phyloP scores from a whole-genome alignment of 257 asterid genomes.

The Solanum arcanum region DNA sequence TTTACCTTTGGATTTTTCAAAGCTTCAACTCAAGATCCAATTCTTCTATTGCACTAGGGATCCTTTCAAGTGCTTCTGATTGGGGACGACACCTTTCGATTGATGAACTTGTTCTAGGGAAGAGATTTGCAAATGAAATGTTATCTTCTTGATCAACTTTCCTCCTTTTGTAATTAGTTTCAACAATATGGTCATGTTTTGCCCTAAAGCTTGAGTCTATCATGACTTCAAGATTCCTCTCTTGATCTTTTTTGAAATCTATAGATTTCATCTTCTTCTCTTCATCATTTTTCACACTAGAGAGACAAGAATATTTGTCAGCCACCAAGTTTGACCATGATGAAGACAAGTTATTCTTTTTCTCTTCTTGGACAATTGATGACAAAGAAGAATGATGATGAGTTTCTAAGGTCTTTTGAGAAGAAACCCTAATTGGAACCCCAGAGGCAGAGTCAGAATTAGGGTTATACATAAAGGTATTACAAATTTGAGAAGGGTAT shows the following conservation, averaged over 20 bases:
- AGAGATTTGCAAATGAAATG: conserved; percentile 9
- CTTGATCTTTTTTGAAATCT: background rate
- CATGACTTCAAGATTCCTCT: background rate
- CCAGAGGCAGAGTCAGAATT: conserved; percentile 19
- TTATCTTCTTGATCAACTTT: conserved; percentile 18
- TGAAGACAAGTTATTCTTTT: conserved; percentile 4
- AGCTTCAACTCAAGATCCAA: conserved; percentile 93
- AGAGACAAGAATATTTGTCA: conserved; percentile 11
- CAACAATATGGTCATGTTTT: conserved; percentile 24
- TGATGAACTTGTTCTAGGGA: conserved; percentile 16
- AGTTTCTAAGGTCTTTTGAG: conserved; percentile 13
- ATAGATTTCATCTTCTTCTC: background rate
- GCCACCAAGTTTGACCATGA: conserved; percentile 44
- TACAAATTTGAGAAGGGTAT: conserved; percentile 20
- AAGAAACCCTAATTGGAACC: conserved; percentile 42
- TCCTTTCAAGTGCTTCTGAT: conserved; percentile 13
- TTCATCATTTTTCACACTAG: conserved; percentile 20
- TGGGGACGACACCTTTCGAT: conserved; percentile 22
- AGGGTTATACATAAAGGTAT: conserved; percentile 32
- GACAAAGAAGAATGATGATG: conserved; percentile 14
- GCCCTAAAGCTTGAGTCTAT: conserved; percentile 11
- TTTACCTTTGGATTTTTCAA: conserved; percentile 39
- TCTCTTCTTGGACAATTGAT: conserved; percentile 12
- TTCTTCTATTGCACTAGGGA: conserved; percentile 33
- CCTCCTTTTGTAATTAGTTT: conserved; percentile 51